A percentile compares a stretch with the other conserved stretches of the same genome.
Evolutionary conservation across 768 basidiomycete genomes (phyloP).

Genomic region (Nidularia sp.): DNA sequence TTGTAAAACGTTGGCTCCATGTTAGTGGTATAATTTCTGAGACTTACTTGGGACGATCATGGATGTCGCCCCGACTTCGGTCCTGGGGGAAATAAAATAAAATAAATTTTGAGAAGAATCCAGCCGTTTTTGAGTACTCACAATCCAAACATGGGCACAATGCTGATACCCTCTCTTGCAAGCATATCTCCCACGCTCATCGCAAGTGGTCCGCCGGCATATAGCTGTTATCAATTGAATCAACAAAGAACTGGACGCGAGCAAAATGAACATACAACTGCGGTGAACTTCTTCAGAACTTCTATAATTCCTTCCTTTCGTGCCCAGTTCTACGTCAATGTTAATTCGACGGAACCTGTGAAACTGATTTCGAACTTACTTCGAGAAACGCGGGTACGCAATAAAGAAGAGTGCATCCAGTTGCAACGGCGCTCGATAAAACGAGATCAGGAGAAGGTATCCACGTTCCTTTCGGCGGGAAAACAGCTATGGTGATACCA

Average conservation of each 20-base stretch:
- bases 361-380: background rate
- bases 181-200: background rate
- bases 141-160: background rate
- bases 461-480: background rate
- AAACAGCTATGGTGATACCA: background rate
- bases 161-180: background rate
- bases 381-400: background rate
- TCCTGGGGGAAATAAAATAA: background rate
- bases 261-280: background rate
- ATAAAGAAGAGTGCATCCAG: background rate
- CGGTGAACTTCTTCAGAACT: background rate
- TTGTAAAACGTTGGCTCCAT: too few relatives aligned
- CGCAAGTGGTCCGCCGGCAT: background rate
- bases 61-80: background rate
- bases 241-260: background rate
- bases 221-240: background rate
- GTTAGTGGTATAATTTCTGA: background rate
- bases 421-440: background rate
- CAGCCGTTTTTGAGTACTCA: background rate
- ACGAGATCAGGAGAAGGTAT: background rate
- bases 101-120: background rate
- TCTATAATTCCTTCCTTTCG: background rate
- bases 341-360: background rate
- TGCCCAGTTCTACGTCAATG: background rate
- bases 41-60: background rate